Evolutionary conservation across 192 early-diverging fungal species (phyloP).

Genomic region (Jimgerdemannia flammicorona): DNA sequence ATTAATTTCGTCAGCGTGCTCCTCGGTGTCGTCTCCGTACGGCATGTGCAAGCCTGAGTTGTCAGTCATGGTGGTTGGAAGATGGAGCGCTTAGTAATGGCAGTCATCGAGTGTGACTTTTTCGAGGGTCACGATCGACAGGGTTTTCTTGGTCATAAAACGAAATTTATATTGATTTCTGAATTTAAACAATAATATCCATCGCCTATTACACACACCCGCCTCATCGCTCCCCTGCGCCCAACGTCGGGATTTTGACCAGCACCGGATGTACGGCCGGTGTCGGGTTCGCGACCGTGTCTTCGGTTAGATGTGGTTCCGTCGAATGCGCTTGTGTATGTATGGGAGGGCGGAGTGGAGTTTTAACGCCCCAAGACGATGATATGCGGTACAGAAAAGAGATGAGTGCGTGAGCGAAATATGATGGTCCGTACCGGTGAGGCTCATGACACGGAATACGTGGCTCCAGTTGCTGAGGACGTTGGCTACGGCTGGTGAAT

Average conservation of each 20-base stretch:
- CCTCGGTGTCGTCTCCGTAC: too few species aligned
- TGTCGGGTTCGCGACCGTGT: background rate
- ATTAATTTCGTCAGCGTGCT: too few species aligned
- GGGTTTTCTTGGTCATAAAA: too few species aligned
- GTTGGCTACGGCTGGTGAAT: constrained; percentile 2
- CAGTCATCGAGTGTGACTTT: too few species aligned
- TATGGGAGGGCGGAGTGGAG: background rate
- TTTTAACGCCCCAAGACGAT: background rate
- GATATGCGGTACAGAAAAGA: too few species aligned
- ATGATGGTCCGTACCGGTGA: background rate
- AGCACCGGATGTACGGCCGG: background rate
- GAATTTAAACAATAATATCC: background rate
- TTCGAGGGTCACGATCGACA: too few species aligned
- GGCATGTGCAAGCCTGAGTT: too few species aligned
- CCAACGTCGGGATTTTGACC: background rate
- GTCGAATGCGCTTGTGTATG: background rate
- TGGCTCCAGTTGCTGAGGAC: constrained; percentile 16
- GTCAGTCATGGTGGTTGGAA: too few species aligned
- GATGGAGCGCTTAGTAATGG: too few species aligned
- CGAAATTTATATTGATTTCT: background rate
- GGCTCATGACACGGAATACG: constrained; percentile 12
- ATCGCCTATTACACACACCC: too few species aligned
- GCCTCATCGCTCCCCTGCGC: background rate
- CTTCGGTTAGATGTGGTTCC: background rate
- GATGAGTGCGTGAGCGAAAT: too few species aligned